Evolutionary conservation across 1,284 basidiomycete species (phyloP).

Genomic region (Marasmius oreades): DNA sequence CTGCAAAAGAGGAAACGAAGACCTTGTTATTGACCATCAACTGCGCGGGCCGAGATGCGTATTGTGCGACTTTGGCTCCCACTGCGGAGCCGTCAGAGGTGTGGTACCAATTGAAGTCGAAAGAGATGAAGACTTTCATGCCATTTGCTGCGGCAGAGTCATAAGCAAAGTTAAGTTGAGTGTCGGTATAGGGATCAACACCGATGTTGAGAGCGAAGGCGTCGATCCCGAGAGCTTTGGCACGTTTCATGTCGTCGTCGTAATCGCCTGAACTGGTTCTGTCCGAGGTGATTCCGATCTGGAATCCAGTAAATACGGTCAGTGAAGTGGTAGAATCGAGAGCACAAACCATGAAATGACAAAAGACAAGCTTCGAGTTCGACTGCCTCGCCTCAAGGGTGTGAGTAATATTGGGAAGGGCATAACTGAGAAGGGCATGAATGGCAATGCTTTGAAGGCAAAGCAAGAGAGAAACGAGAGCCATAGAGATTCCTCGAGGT

Average conservation of each 20-base stretch:
- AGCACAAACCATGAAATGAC: conserved; percentile 19
- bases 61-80: conserved; percentile 19
- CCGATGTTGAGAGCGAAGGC: conserved; percentile 25
- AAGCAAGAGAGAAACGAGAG: background rate
- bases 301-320: background rate
- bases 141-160: conserved; percentile 24
- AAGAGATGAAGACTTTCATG: conserved; percentile 34
- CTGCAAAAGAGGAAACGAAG: conserved; percentile 19
- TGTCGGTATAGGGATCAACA: conserved; percentile 25
- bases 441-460: background rate
- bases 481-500: background rate
- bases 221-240: conserved; percentile 26
- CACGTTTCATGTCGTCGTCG: conserved; percentile 26
- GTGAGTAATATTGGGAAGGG: background rate
- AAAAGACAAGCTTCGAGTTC: conserved; percentile 15
- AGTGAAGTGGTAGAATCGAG: background rate
- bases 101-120: conserved; percentile 26
- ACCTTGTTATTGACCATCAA: conserved; percentile 12
- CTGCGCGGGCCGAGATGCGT: conserved; percentile 19
- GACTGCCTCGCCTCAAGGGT: background rate
- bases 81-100: conserved; percentile 16
- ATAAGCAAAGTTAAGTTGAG: conserved; percentile 26
- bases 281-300: conserved; percentile 21
- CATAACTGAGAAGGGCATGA: background rate
- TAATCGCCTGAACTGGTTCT: conserved; percentile 20